Conservation (phyloP, 257 asterid species). For the Gardenia jasminoides region DNA sequence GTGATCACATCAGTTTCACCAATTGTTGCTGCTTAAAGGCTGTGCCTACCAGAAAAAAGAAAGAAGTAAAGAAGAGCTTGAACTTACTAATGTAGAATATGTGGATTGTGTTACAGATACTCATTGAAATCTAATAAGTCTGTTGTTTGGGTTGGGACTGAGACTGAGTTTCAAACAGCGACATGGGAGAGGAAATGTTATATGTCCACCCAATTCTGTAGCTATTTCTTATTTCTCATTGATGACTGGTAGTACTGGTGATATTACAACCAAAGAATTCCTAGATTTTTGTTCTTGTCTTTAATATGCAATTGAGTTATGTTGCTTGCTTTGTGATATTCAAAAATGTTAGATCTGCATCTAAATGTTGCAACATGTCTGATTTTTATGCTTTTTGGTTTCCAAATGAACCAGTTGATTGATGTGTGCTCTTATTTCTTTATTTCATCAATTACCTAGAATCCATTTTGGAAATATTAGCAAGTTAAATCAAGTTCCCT, state of each 20-base stretch:
- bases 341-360: not conserved
- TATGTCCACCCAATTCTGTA: too few species aligned
- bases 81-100: too few species aligned
- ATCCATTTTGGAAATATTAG: not conserved
- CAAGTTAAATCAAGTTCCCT: not conserved
- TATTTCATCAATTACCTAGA: not conserved
- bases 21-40: too few species aligned
- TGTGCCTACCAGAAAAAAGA: too few species aligned
- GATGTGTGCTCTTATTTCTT: not conserved
- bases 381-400: not conserved
- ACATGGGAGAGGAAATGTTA: too few species aligned
- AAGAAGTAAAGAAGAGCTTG: too few species aligned
- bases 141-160: too few species aligned
- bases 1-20: too few species aligned
- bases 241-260: not conserved
- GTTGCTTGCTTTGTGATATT: not conserved
- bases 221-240: not conserved
- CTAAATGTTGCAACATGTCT: not conserved
- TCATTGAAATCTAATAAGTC: too few species aligned
- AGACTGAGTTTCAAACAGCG: too few species aligned
- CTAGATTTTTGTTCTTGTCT: not conserved
- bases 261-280: not conserved
- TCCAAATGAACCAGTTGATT: not conserved
- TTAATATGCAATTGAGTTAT: not conserved
- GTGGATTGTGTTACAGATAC: too few species aligned